Conservation (phyloP, 169 alveolate genomes). For the Babesia gibsoni region DNA sequence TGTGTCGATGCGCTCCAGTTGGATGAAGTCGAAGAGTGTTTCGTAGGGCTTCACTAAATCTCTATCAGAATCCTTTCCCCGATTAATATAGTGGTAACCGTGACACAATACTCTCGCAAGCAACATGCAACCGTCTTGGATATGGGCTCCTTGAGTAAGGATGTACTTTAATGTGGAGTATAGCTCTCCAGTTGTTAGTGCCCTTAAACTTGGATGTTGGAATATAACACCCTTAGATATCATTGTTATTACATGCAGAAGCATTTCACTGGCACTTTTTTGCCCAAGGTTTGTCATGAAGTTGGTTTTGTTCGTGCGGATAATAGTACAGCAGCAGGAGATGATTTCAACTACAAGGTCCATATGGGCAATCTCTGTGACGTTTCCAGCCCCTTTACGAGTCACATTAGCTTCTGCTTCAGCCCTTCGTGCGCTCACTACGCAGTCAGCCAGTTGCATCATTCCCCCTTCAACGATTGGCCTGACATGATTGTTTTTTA, state of each 20-base stretch:
- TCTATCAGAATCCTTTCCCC: not conserved
- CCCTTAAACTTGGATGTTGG: constrained; percentile 7
- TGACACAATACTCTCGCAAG: constrained; percentile 17
- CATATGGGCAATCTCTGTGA: not conserved
- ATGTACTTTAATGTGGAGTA: constrained; percentile 1
- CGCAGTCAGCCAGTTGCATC: constrained; percentile 29
- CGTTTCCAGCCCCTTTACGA: too few species aligned
- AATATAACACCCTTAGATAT: constrained; percentile 20
- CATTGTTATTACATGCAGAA: not conserved
- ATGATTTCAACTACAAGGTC: constrained; percentile 9
- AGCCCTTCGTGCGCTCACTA: too few species aligned
- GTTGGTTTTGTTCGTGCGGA: not conserved
- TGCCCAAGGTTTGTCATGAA: constrained; percentile 4
- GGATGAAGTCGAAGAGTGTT: constrained; percentile 12
- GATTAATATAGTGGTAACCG: constrained; percentile 23
- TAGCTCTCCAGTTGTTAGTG: constrained; percentile 7
- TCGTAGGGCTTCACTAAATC: not conserved
- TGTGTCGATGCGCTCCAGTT: constrained; percentile 15
- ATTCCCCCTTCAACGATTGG: constrained; percentile 39
- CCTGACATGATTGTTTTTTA: constrained; percentile 1
- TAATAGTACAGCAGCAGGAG: not conserved
- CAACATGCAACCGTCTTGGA: not conserved
- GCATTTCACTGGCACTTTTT: constrained; percentile 3
- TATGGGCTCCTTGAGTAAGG: not conserved
- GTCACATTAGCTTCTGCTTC: too few species aligned